phyloP scores from a whole-genome alignment of 441 rosid genomes.

The Populus tomentosa region DNA sequence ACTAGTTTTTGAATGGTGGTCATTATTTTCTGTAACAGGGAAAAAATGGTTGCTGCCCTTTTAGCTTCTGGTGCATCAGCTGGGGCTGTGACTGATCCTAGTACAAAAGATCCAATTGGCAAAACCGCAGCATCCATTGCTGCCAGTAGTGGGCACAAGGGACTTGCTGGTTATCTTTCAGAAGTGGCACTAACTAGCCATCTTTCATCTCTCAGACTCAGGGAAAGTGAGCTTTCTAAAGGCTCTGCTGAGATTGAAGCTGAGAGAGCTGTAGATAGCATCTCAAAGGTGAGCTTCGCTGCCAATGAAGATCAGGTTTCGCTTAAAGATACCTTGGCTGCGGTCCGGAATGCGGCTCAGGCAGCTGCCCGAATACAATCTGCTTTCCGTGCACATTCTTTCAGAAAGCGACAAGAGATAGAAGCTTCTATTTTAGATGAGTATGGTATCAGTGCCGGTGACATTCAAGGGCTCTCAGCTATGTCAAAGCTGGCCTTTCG shows the following conservation, averaged over 20 bases:
- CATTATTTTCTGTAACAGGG: conserved; percentile 42
- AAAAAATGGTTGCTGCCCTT: conserved; percentile 91
- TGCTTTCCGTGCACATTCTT: conserved; percentile 95
- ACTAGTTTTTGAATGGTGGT: conserved; percentile 3
- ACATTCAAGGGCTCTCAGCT: conserved; percentile 53
- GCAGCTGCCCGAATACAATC: conserved; percentile 93
- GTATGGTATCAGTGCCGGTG: conserved; percentile 46
- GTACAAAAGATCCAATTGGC: conserved; percentile 61
- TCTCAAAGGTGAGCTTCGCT: conserved; percentile 34
- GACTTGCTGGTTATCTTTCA: conserved; percentile 96
- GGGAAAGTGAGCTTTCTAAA: conserved; percentile 71
- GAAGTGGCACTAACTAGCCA: conserved; percentile 91
- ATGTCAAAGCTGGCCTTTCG: conserved; percentile 55
- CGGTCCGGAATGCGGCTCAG: conserved; percentile 81
- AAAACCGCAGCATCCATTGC: conserved; percentile 81
- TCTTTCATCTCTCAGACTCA: conserved; percentile 74
- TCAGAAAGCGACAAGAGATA: conserved; percentile 59
- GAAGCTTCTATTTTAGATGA: conserved; percentile 41
- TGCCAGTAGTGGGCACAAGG: conserved; percentile 69
- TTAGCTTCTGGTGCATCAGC: conserved; percentile 88
- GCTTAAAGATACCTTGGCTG: conserved; percentile 66
- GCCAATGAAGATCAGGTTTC: conserved; percentile 61
- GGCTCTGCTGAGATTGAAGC: conserved; percentile 75
- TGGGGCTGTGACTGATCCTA: conserved; percentile 97
- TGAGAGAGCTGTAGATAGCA: conserved; percentile 52